Evolutionary conservation across 2,329 filamentous ascomycete genomes (phyloP).

Genomic region (Remersonia thermophila): DNA sequence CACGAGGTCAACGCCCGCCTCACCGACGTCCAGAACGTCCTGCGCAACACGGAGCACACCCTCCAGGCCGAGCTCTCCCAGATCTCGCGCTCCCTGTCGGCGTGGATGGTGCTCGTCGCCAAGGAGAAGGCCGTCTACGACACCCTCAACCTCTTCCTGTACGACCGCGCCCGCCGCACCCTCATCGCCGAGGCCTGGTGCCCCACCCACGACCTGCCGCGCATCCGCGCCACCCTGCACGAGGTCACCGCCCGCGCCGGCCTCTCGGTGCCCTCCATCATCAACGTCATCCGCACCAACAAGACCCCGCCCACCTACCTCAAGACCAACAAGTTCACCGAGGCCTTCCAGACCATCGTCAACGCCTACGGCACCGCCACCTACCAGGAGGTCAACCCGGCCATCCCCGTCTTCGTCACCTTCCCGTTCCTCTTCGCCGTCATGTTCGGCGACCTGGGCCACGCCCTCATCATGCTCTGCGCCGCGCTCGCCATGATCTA

Average conservation of each 20-base stretch:
- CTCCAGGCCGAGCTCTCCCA: constrained; percentile 86
- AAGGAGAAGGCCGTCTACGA: constrained; percentile 98
- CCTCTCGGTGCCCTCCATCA: constrained; percentile 92
- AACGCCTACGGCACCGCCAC: constrained; percentile 97
- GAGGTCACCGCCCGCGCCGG: constrained; percentile 95
- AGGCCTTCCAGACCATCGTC: constrained; percentile 97
- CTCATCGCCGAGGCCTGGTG: constrained; percentile 97
- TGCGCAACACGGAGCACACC: constrained; percentile 89
- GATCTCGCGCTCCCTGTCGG: constrained; percentile 82
- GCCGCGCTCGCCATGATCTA: constrained; percentile 89
- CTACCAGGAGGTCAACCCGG: constrained; percentile 94
- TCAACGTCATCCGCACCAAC: constrained; percentile 94
- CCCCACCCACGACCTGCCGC: constrained; percentile 75
- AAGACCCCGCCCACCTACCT: constrained; percentile 96
- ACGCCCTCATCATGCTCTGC: constrained; percentile 77
- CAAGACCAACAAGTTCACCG: constrained; percentile 97
- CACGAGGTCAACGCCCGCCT: constrained; percentile 93
- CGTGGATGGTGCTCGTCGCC: constrained; percentile 95
- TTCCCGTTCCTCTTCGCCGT: constrained; percentile 99
- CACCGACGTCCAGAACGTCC: constrained; percentile 79
- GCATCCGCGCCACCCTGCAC: constrained; percentile 86
- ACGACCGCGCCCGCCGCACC: constrained; percentile 88
- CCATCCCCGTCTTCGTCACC: constrained; percentile 86
- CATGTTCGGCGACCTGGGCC: constrained; percentile 98
- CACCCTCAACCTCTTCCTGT: constrained; percentile 90